These are phyloP conservation scores for Phytophthora aleatoria DNA, from an alignment of 352 stramenopile species.

Conservation along the genomic window DNA sequence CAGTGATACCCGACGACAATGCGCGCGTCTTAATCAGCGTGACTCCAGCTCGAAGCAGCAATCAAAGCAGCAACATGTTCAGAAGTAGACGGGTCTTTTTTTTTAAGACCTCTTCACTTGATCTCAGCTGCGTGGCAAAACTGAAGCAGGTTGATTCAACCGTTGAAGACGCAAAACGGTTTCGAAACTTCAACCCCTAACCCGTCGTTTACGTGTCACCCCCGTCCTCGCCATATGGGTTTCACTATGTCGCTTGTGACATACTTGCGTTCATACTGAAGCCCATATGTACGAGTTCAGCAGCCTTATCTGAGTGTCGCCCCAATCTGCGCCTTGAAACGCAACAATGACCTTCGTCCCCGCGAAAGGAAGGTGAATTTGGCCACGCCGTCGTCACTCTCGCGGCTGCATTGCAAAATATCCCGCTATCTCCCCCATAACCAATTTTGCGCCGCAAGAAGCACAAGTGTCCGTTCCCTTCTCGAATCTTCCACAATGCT, in stretches of 20 bases:
- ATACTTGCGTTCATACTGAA: slow-evolving; percentile 19
- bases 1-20: neutral
- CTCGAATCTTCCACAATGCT: slow-evolving; percentile 32
- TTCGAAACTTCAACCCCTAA: slow-evolving; percentile 32
- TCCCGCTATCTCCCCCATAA: slow-evolving; percentile 10
- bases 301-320: slow-evolving; percentile 17
- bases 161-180: slow-evolving; percentile 13
- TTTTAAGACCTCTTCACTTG: neutral
- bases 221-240: neutral
- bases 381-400: slow-evolving; percentile 26
- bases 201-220: slow-evolving; percentile 31
- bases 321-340: slow-evolving; percentile 27
- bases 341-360: slow-evolving; percentile 20
- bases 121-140: slow-evolving; percentile 1
- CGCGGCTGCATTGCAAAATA: slow-evolving; percentile 13
- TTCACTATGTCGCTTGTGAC: slow-evolving; percentile 1
- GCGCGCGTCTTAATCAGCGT: slow-evolving; percentile 1
- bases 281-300: slow-evolving; percentile 30
- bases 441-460: slow-evolving; percentile 18
- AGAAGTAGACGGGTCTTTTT: neutral
- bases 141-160: slow-evolving; percentile 13
- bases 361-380: slow-evolving; percentile 19
- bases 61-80: slow-evolving; percentile 1
- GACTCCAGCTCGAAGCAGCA: neutral
- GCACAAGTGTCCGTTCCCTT: slow-evolving; percentile 1